Base-by-base conservation (phyloP, 306 rosid genomes). In the Benincasa hispida region DNA sequence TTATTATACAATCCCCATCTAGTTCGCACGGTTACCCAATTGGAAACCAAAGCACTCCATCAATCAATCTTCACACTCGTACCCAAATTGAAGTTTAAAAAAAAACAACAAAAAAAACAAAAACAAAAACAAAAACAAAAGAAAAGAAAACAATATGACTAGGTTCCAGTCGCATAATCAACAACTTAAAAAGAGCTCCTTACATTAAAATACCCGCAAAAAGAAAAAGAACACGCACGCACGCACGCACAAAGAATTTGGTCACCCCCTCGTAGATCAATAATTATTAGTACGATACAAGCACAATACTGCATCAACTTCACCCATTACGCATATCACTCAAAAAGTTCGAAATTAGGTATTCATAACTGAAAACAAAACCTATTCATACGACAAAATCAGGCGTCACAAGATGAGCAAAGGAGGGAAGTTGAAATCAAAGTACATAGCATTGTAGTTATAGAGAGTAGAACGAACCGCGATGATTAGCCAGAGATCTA, bases 401-500 rank as follows among this genome's bases (percentile, higher is more conserved):
- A 10, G 21, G 48, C 72, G 47, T 34, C 41, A 19, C 47, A n/a
- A 67, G 19, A 72, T 25, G 45, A 50, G 41, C 25, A 2, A 37
- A 5, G 18, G 28, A 37, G 8, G 2, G 39, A 9, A 47, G 50
- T 15, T 24, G 14, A 45, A 70, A 70, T 24, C 39, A 3, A 50
- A 45, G 30, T 28, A 50, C 10, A 50, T 72, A 10, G 13, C 60
- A 72, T 72, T 70, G 5, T 19, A 28, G 18, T 4, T 7, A 1
- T 25, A 72, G 54, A 28, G 10, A 55, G 72, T 12, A 79, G 25
- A 74, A 81, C 87, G 42, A 75, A 95, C 98, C 89, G 97, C 98
- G 72, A 92, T 95, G 14, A 95, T 89, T 78, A 95, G 98, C 99
- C 98, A 92, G 81, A 95, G 97, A 88, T 95, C 98, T 60, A 92